Evolutionary conservation across 306 rosid genomes (phyloP).

Genomic region (Cucumis melo): DNA sequence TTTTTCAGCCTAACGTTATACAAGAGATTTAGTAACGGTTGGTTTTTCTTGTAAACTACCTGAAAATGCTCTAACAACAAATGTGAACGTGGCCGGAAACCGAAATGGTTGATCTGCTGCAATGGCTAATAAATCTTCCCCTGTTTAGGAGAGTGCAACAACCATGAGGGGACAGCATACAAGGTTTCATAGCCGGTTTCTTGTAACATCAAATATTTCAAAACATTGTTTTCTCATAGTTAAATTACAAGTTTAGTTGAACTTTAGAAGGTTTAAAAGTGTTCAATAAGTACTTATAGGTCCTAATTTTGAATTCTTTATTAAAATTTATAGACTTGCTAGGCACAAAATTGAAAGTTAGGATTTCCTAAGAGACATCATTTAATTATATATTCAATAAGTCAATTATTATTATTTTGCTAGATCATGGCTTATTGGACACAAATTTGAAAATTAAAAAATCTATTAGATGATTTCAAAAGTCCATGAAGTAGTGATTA

Average conservation of each 20-base stretch:
- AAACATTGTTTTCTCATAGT: neutral
- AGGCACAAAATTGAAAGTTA: neutral
- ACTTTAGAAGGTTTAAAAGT: too few relatives aligned
- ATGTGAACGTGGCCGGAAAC: conserved; percentile 99
- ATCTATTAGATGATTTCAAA: too few relatives aligned
- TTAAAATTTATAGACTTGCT: neutral
- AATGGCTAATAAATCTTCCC: conserved; percentile 89
- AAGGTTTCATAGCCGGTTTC: neutral
- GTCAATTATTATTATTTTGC: too few relatives aligned
- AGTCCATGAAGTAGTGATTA: neutral
- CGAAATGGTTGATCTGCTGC: conserved; percentile 98
- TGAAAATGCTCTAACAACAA: conserved; percentile 99
- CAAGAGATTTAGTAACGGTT: conserved; percentile 7
- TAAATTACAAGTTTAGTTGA: neutral
- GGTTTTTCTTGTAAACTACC: conserved; percentile 32
- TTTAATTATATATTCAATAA: too few relatives aligned
- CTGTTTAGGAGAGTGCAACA: conserved; percentile 38
- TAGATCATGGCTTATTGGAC: too few relatives aligned
- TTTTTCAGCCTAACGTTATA: conserved; percentile 6
- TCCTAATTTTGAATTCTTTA: neutral
- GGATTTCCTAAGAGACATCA: neutral
- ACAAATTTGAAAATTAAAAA: too few relatives aligned
- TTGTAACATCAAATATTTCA: neutral
- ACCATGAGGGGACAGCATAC: conserved; percentile 4
- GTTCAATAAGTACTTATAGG: too few relatives aligned